phyloP scores from a whole-genome alignment of 495 filamentous ascomycete genomes.

The Aspergillus sclerotiicarbonarius region DNA sequence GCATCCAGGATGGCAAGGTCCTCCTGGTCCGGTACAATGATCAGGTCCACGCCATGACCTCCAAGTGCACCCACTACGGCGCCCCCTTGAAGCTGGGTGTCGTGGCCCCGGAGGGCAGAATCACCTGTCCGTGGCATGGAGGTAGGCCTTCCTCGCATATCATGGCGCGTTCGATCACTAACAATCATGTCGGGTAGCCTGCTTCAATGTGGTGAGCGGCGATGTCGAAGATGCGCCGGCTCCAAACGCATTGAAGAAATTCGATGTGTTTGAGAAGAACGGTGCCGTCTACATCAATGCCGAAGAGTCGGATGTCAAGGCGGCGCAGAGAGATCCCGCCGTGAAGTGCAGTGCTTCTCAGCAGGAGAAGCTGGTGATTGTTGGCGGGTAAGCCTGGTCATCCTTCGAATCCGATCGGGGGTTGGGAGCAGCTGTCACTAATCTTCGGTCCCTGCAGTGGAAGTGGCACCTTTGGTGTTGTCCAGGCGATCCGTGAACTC shows the following conservation, averaged over 20 bases:
- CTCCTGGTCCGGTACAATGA: conserved; percentile 75
- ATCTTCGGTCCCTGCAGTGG: conserved; percentile 46
- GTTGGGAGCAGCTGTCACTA: not conserved
- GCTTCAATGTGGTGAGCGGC: conserved; percentile 84
- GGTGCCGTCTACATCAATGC: conserved; percentile 82
- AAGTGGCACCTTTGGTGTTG: conserved; percentile 72
- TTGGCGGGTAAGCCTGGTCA: conserved; percentile 65
- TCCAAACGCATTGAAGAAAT: conserved; percentile 75
- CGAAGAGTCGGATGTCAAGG: conserved; percentile 76
- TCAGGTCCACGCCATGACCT: conserved; percentile 71
- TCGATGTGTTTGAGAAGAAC: conserved; percentile 74
- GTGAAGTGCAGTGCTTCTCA: conserved; percentile 65
- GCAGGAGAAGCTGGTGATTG: conserved; percentile 72
- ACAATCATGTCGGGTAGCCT: conserved; percentile 55
- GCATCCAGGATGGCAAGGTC: conserved; percentile 79
- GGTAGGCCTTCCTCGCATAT: conserved; percentile 47
- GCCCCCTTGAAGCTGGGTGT: conserved; percentile 85
- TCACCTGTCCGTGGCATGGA: conserved; percentile 96
- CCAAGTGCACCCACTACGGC: conserved; percentile 94
- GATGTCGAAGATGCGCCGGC: conserved; percentile 95
- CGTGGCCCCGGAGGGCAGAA: conserved; percentile 72
- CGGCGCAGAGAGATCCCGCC: conserved; percentile 66
- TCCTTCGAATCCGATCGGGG: not conserved
- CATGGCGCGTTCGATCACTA: not conserved
- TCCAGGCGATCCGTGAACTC: conserved; percentile 77